A percentile compares a stretch with the other conserved stretches of the same genome.
Conservation (phyloP, 1,284 basidiomycete genomes). For the Ceraceosorus bombacis region DNA sequence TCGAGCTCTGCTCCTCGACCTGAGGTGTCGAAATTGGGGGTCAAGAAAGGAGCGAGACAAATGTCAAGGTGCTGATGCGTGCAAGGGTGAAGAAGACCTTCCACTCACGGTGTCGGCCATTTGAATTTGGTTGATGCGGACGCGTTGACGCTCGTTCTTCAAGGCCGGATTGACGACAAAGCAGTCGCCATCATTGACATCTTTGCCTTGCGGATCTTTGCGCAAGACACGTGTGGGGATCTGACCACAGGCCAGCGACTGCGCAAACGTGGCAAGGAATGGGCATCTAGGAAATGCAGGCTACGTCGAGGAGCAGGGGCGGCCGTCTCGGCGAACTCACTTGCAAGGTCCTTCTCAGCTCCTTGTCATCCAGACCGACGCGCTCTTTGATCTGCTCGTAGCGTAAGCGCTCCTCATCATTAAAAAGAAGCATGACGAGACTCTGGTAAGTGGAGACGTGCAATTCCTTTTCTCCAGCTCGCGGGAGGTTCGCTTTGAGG, state of each 20-base stretch:
- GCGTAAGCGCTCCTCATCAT: constrained; percentile 56
- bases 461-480: constrained; percentile 70
- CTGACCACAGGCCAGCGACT: constrained; percentile 82
- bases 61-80: too few relatives aligned
- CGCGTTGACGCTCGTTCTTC: constrained; percentile 66
- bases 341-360: constrained; percentile 75
- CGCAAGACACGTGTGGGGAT: constrained; percentile 68
- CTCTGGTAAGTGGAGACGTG: constrained; percentile 85
- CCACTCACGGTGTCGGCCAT: constrained; percentile 69
- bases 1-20: constrained; percentile 77
- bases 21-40: constrained; percentile 39
- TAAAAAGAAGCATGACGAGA: constrained; percentile 81
- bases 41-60: too few relatives aligned
- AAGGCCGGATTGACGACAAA: constrained; percentile 79
- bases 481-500: constrained; percentile 45
- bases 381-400: constrained; percentile 65
- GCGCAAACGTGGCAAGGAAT: constrained; percentile 42
- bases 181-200: constrained; percentile 67
- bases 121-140: constrained; percentile 95
- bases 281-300: background rate
- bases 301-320: background rate
- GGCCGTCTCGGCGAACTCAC: background rate
- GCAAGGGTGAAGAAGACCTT: too few relatives aligned
- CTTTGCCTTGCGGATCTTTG: constrained; percentile 70
- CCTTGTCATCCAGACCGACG: constrained; percentile 59